Evolutionary conservation across 129 eudicot genomes (phyloP).

Genomic region (Arctium minus): DNA sequence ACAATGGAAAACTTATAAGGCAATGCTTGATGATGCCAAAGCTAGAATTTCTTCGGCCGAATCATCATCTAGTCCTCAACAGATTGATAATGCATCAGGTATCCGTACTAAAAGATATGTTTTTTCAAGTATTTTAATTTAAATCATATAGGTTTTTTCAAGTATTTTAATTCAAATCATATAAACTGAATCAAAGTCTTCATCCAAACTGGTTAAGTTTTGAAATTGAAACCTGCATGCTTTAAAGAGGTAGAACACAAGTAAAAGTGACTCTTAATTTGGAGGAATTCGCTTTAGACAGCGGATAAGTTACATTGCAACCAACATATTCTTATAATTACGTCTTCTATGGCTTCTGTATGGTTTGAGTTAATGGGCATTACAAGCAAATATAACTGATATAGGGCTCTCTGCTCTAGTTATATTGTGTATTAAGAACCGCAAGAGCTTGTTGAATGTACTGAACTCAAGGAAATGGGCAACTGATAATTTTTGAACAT

Average conservation of each 20-base stretch:
- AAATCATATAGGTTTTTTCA: neutral
- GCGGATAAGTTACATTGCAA: neutral
- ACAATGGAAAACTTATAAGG: conserved; percentile 74
- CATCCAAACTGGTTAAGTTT: neutral
- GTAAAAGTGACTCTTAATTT: neutral
- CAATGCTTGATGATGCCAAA: conserved; percentile 82
- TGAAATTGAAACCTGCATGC: neutral
- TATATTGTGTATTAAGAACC: neutral
- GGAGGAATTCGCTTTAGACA: neutral
- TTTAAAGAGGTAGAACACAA: neutral
- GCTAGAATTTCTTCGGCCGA: conserved; percentile 19
- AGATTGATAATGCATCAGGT: conserved; percentile 34
- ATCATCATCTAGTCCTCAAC: conserved; percentile 20
- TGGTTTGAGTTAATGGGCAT: neutral
- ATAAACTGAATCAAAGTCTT: neutral
- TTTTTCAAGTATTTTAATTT: neutral
- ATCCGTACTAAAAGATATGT: neutral
- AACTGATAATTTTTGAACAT: neutral
- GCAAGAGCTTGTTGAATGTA: neutral
- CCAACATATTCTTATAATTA: neutral
- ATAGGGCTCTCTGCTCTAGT: neutral
- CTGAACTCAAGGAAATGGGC: too few relatives aligned
- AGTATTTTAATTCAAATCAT: neutral
- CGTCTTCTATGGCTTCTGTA: neutral
- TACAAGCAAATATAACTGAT: neutral